A percentile compares a stretch with the other conserved stretches of the same genome.
phyloP scores from a whole-genome alignment of 305 asterid species.

The Ilex paraguariensis region DNA sequence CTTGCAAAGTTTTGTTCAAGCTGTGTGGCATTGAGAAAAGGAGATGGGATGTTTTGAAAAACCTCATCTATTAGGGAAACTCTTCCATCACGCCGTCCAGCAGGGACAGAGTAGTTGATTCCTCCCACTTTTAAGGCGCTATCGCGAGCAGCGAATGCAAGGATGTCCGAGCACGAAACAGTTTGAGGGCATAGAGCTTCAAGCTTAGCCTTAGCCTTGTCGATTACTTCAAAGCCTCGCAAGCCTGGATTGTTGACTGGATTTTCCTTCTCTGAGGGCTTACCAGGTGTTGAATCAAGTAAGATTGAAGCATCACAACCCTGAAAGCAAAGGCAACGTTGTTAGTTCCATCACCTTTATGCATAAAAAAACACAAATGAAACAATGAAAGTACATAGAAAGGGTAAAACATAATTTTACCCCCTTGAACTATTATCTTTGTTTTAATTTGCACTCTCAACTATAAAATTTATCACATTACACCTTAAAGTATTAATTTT shows the following conservation, averaged over 20 bases:
- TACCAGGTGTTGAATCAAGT: slow-evolving; percentile 36
- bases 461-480: too few species aligned
- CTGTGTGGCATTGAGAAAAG: slow-evolving; percentile 8
- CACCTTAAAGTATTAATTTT: too few species aligned
- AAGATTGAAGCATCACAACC: slow-evolving; percentile 46
- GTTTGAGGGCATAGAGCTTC: slow-evolving; percentile 32
- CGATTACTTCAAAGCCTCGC: slow-evolving; percentile 49
- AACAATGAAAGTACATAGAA: too few species aligned
- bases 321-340: slow-evolving; percentile 1
- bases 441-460: too few species aligned
- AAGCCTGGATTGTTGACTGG: slow-evolving; percentile 38
- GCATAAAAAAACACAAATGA: too few species aligned
- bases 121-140: slow-evolving; percentile 32
- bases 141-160: slow-evolving; percentile 55
- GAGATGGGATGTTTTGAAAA: slow-evolving; percentile 15
- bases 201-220: slow-evolving; percentile 39
- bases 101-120: slow-evolving; percentile 27
- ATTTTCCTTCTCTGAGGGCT: slow-evolving; percentile 30
- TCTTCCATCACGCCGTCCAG: slow-evolving; percentile 32
- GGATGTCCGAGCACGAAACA: slow-evolving; percentile 45
- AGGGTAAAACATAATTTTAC: too few species aligned
- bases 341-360: not conserved
- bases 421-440: too few species aligned
- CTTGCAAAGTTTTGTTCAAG: slow-evolving; percentile 24
- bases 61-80: slow-evolving; percentile 15